phyloP scores from a whole-genome alignment of 2,329 filamentous ascomycete genomes.

The Venturia nashicola region DNA sequence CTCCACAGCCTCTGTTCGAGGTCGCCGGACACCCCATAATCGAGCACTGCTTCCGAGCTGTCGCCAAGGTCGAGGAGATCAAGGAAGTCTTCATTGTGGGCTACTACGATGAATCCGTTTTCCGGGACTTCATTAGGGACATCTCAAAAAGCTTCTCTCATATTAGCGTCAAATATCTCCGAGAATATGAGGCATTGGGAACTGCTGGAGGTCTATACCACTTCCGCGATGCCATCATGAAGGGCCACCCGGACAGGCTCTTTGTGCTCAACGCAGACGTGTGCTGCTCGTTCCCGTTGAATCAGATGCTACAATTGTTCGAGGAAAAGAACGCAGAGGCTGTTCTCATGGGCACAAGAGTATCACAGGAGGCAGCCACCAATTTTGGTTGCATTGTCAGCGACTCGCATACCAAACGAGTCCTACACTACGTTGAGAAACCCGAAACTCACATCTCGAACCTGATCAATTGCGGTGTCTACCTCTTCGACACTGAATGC shows the following conservation, averaged over 20 bases:
- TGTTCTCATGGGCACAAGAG: constrained; percentile 85
- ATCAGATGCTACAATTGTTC: constrained; percentile 90
- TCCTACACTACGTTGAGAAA: constrained; percentile 98
- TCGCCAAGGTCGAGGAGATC: constrained; percentile 82
- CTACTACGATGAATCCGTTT: constrained; percentile 96
- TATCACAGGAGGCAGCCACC: constrained; percentile 71
- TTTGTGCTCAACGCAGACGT: constrained; percentile 98
- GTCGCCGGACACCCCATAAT: constrained; percentile 97
- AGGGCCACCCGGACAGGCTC: constrained; percentile 85
- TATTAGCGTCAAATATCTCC: constrained; percentile 85
- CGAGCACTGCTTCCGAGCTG: constrained; percentile 88
- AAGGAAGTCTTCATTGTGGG: constrained; percentile 96
- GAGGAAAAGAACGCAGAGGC: constrained; percentile 94
- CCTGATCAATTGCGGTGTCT: constrained; percentile 98
- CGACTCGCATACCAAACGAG: constrained; percentile 83
- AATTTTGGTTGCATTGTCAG: constrained; percentile 99
- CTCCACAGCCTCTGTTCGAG: constrained; percentile 76
- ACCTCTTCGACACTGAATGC: constrained; percentile 88
- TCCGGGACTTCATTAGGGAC: constrained; percentile 97
- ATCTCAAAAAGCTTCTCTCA: constrained; percentile 72
- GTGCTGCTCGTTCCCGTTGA: constrained; percentile 94
- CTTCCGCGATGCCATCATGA: constrained; percentile 97
- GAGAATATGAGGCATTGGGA: constrained; percentile 92
- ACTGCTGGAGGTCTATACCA: constrained; percentile 96
- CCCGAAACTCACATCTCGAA: constrained; percentile 96